phyloP scores from a whole-genome alignment of 2,329 filamentous ascomycete genomes.

The Ophiostoma montium region DNA sequence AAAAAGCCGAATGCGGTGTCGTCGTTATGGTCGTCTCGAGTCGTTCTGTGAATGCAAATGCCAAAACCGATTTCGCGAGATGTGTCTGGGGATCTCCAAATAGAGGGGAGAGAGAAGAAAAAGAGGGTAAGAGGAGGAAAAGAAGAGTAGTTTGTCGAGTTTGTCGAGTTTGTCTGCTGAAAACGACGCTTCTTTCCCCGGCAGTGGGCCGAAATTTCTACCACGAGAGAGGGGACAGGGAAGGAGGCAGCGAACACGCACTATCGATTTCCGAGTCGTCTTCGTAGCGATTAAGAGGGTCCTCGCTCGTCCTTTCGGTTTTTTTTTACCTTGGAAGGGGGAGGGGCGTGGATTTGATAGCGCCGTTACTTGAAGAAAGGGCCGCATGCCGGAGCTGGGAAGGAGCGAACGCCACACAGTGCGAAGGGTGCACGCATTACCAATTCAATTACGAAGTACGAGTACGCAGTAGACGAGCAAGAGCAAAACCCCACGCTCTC shows the following conservation, averaged over 20 bases:
- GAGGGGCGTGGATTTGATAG: background rate
- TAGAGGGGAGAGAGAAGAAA: background rate
- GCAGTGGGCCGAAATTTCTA: slow-evolving; percentile 9
- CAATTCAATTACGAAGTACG: background rate
- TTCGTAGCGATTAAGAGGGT: background rate
- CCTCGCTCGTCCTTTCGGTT: background rate
- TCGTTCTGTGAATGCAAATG: background rate
- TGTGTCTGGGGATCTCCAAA: background rate
- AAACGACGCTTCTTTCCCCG: background rate
- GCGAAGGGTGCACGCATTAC: background rate
- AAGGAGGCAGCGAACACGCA: background rate
- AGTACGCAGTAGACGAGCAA: too few species aligned
- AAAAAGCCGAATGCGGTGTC: background rate
- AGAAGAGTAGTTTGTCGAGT: background rate
- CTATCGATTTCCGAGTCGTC: background rate
- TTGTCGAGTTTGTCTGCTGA: too few species aligned
- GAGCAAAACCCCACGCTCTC: background rate
- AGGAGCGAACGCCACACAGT: background rate
- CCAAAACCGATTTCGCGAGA: background rate
- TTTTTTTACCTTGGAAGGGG: background rate
- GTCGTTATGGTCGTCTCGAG: background rate
- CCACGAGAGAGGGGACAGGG: background rate
- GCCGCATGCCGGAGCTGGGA: slow-evolving; percentile 3
- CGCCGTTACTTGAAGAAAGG: slow-evolving; percentile 1
- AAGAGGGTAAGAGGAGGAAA: background rate